phyloP scores from a whole-genome alignment of 305 asterid genomes.

The Fraxinus sp. region DNA sequence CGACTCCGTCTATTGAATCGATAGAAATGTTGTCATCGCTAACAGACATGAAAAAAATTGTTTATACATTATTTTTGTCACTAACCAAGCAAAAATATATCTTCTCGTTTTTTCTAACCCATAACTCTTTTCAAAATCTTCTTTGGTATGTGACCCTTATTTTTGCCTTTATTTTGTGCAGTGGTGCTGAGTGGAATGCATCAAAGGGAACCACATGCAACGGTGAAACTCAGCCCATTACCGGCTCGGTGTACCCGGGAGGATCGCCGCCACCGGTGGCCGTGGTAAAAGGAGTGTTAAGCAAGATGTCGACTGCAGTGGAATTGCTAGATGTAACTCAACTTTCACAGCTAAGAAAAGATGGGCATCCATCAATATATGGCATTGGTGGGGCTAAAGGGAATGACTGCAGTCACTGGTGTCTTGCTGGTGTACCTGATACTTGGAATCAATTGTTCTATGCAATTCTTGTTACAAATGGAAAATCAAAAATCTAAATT shows the following conservation, averaged over 20 bases:
- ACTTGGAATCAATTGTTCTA: constrained; percentile 67
- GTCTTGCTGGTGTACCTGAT: constrained; percentile 73
- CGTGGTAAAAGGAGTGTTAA: constrained; percentile 47
- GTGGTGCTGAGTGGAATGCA: constrained; percentile 61
- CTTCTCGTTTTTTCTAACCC: too few species aligned
- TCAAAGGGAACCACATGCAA: constrained; percentile 38
- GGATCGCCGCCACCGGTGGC: constrained; percentile 39
- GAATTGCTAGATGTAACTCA: constrained; percentile 52
- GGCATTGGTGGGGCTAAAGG: constrained; percentile 42
- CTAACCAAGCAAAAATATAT: not conserved
- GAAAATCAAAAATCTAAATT: constrained; percentile 27
- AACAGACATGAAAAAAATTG: too few species aligned
- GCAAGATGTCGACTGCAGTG: constrained; percentile 47
- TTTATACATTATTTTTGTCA: too few species aligned
- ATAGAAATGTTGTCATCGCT: not conserved
- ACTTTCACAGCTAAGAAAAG: constrained; percentile 62
- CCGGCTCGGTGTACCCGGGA: constrained; percentile 38
- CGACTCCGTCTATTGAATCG: not conserved
- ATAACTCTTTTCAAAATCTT: not conserved
- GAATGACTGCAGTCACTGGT: constrained; percentile 74
- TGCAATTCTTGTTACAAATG: constrained; percentile 31
- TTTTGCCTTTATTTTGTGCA: not conserved
- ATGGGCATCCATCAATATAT: constrained; percentile 65
- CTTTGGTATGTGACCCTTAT: not conserved
- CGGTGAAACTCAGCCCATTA: constrained; percentile 47